Conservation (phyloP, 2,329 filamentous ascomycete genomes). For the Colletotrichum limetticola region DNA sequence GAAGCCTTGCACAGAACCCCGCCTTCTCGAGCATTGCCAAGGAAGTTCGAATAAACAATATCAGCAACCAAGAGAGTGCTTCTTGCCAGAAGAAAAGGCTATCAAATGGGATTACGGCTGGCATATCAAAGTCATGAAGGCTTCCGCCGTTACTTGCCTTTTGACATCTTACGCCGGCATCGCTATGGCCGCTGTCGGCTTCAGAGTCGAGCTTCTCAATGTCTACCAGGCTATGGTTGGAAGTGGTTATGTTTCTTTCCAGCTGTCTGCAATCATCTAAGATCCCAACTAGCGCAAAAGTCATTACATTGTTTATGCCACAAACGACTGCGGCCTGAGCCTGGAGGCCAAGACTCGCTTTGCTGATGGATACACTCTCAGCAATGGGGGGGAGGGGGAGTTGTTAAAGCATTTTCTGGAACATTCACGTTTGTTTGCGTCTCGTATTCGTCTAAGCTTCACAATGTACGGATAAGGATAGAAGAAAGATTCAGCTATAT, state of each 20-base stretch:
- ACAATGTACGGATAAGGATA: no score
- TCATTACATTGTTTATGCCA: not conserved
- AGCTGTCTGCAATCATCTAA: not conserved
- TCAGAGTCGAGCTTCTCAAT: conserved; percentile 4
- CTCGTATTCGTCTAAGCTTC: no score
- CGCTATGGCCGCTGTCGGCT: not conserved
- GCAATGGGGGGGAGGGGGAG: no score
- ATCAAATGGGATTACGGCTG: not conserved
- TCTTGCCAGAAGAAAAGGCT: no score
- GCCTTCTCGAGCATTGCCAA: no score
- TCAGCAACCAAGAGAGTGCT: no score
- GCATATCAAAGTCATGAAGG: conserved; percentile 1
- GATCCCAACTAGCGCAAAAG: not conserved
- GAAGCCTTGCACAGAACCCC: no score
- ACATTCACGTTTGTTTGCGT: no score
- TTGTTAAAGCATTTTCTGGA: no score
- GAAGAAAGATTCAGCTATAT: no score
- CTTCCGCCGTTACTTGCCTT: not conserved
- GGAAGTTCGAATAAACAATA: no score
- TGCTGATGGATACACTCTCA: not conserved
- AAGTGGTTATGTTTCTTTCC: not conserved
- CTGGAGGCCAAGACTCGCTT: not conserved
- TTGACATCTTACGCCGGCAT: not conserved
- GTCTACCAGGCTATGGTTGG: not conserved
- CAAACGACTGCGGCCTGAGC: not conserved